Base-by-base conservation (phyloP, 2,329 filamentous ascomycete genomes). In the Sclerotinia trifoliorum region DNA sequence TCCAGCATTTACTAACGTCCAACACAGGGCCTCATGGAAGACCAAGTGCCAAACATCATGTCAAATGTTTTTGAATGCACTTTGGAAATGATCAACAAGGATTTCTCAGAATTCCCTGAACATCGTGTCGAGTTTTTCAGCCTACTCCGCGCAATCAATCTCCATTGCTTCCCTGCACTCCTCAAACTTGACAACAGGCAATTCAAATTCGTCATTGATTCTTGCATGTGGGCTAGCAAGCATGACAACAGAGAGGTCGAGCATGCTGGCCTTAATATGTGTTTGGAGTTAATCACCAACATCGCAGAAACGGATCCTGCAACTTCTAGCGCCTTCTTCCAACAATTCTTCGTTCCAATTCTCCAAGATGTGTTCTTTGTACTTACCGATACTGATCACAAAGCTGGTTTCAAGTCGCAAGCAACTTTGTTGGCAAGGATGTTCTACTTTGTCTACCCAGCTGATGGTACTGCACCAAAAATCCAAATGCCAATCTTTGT, bases 71-170 rank as follows among this genome's bases (percentile, higher is more conserved):
- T 99, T 76, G 94, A 98, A 80, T 98, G 94, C 83, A 99, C 95
- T 3, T 84, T 99, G 68, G 93, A 97, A 76, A 99, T 99, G 95
- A 99, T 99, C 82, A 99, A 98, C 87, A 99, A 99, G 82, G 95
- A 99, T 80, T 99, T 99, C 80, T 97, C 96, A 58, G 95, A 99
- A 78, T 99, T 96, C 79, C 95, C 95, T 0, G 95, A 99, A 79
- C 95, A 99, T 78, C 91, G 96, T 68, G 95, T 99, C n/a, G 94
- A 98, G 80, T 99, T 99, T 81, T 99, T 99, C 86, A 97, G 97
- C 80, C 87, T 99, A 32, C 85, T 99, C 49, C 88, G 96, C 74
- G 92, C 94, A 19, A 98, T 99, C 81, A 99, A 99, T 80, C 83
- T 98, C 60, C 93, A 96, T 79, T 99, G 95, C 81, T 99, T 99